Evolutionary conservation across 495 filamentous ascomycete species (phyloP), one percentile per base, ranked within the genome.

Genomic region (Lasiosphaeria ovina): DNA sequence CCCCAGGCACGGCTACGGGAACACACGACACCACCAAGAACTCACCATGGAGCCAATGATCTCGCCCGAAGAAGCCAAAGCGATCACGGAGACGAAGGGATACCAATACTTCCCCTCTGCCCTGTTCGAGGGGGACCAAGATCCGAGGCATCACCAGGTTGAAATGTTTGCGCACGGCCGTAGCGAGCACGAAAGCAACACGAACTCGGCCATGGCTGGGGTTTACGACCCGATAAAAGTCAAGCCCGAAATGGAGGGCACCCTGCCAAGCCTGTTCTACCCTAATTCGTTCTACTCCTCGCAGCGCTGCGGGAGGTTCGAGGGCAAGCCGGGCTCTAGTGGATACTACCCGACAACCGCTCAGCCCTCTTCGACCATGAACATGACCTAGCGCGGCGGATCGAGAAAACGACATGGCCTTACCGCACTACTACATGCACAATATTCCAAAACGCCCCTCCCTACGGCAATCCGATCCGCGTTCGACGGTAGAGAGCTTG

Each of bases 91-190:
- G 24, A 61, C 73, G 14, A 81, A 79, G 54, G 75, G 69, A 0
- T 80, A 80, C 54, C 74, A 78, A 40, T 80, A 80, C 60, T 81
- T 78, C 59, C 76, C 79, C 0, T 67, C 70, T 0, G 64, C 76
- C 12, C 72, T 80, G 35, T 80, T 78, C 66, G 79, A 80, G 50
- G 66, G 67, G 9, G 64, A 64, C 34, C 62, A 67, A 9, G 72
- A 77, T 58, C 58, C 71, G 11, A 64, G 76, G 38, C 69, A 77
- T 24, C 71, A 70, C 16, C 71, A 73, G 12, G 68, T 80, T 42
- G 78, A 80, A 52, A 72, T 79, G 65, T 80, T 72, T 51, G 63
- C 72, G 14, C 42, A 48, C 35, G 68, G 69, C 33, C 72, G 75
- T 35, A 66, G 66, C 57, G 76, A 79, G 52, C 65, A 50, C 2